Conservation (phyloP, 495 filamentous ascomycete genomes). For the Penicillium soppii region DNA sequence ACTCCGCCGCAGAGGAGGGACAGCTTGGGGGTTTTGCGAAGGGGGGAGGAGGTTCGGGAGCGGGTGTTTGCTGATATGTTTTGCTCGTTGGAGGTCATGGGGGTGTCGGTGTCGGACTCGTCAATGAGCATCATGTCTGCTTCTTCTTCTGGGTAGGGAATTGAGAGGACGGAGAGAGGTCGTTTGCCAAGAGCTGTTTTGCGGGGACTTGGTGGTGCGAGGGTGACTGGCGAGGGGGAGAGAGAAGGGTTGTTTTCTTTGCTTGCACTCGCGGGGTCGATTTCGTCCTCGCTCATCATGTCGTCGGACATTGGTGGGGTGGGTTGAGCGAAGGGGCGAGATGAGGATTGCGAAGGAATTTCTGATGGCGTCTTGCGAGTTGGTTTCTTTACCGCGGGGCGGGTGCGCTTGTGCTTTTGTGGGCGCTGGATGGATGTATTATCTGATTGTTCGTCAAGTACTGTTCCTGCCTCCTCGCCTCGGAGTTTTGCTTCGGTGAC, state of each 20-base stretch:
- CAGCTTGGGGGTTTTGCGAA: slow-evolving; percentile 33
- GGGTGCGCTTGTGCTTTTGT: slow-evolving; percentile 24
- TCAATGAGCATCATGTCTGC: slow-evolving; percentile 29
- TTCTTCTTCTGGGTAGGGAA: slow-evolving; percentile 27
- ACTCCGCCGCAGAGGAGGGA: slow-evolving; percentile 22
- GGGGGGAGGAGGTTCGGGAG: slow-evolving; percentile 9
- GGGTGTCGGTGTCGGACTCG: slow-evolving; percentile 21
- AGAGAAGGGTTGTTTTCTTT: slow-evolving; percentile 55
- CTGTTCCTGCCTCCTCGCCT: slow-evolving; percentile 52
- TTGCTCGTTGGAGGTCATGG: slow-evolving; percentile 31
- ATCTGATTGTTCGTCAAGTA: slow-evolving; percentile 20
- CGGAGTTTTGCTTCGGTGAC: slow-evolving; percentile 57
- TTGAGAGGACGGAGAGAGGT: slow-evolving; percentile 40
- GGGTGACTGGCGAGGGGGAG: slow-evolving; percentile 36
- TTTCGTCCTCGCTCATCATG: slow-evolving; percentile 28
- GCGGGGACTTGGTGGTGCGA: slow-evolving; percentile 30
- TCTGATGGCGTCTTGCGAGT: slow-evolving; percentile 1
- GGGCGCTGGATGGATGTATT: slow-evolving; percentile 14
- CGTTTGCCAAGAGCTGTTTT: slow-evolving; percentile 40
- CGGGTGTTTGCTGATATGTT: slow-evolving; percentile 42
- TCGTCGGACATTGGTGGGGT: background rate
- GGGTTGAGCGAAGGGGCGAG: slow-evolving; percentile 4
- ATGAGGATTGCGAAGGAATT: slow-evolving; percentile 1
- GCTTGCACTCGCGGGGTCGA: slow-evolving; percentile 26
- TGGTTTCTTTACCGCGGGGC: slow-evolving; percentile 25